A percentile compares a stretch with the other conserved stretches of the same genome.
Evolutionary conservation across 2,329 filamentous ascomycete genomes (phyloP).

Genomic region (Plenodomus biglobosus): DNA sequence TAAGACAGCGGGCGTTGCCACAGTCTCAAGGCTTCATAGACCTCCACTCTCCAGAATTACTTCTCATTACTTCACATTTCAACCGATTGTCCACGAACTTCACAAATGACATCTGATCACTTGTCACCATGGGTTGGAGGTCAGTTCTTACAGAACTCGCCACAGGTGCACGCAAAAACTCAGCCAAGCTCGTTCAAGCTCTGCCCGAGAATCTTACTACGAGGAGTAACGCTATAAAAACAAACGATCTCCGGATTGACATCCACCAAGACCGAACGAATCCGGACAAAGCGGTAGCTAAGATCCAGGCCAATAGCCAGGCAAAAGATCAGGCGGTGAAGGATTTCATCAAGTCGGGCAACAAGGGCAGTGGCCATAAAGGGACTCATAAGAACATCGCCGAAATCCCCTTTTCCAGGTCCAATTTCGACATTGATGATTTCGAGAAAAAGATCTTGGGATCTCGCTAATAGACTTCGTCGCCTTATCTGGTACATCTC

Average conservation of each 20-base stretch:
- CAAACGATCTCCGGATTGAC: not conserved
- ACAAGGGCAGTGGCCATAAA: slow-evolving; percentile 2
- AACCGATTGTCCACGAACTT: too few species aligned
- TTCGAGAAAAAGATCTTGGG: slow-evolving; percentile 1
- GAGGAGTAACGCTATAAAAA: slow-evolving; percentile 1
- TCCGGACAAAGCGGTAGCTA: slow-evolving; percentile 1
- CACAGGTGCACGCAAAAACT: not conserved
- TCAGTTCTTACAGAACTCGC: too few species aligned
- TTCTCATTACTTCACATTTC: too few species aligned
- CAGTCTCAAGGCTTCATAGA: too few species aligned
- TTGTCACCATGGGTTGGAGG: too few species aligned
- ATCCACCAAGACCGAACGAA: not conserved
- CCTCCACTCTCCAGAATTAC: too few species aligned
- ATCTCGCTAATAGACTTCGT: too few species aligned
- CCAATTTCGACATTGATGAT: slow-evolving; percentile 2
- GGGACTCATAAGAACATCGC: slow-evolving; percentile 3
- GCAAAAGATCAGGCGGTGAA: slow-evolving; percentile 2
- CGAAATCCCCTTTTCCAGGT: slow-evolving; percentile 1
- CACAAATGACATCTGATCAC: too few species aligned
- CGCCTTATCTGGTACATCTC: too few species aligned
- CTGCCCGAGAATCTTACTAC: slow-evolving; percentile 2
- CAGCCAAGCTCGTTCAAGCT: slow-evolving; percentile 1
- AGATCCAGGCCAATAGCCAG: slow-evolving; percentile 1
- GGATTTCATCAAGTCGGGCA: slow-evolving; percentile 2
- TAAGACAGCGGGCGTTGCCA: too few species aligned